phyloP scores from a whole-genome alignment of 164 flowering plant species.

The Aristolochia californica region DNA sequence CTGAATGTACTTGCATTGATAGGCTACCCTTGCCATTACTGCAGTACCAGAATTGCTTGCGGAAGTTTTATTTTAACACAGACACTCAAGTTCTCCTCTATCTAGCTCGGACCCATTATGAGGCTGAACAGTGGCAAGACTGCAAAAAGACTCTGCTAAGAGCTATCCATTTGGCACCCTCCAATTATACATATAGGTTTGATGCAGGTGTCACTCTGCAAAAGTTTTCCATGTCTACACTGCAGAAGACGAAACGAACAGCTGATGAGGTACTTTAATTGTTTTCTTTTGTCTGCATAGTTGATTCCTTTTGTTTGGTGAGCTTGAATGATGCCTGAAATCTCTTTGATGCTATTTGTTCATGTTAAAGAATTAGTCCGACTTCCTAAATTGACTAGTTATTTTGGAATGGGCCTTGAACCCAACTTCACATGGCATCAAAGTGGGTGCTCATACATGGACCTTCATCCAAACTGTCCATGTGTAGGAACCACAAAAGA shows the following conservation, averaged over 20 bases:
- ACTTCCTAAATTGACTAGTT: too few relatives aligned
- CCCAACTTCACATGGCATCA: too few relatives aligned
- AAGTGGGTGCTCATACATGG: too few relatives aligned
- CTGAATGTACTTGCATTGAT: slow-evolving; percentile 2
- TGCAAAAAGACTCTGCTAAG: slow-evolving; percentile 80
- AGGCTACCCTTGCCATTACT: slow-evolving; percentile 7
- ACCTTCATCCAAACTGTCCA: too few relatives aligned
- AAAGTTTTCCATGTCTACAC: slow-evolving; percentile 81
- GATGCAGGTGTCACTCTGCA: slow-evolving; percentile 93
- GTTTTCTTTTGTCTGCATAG: neutral
- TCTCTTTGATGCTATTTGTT: neutral
- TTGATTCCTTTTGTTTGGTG: neutral
- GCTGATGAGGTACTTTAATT: slow-evolving; percentile 68
- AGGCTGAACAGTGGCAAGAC: slow-evolving; percentile 99
- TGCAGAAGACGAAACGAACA: slow-evolving; percentile 76
- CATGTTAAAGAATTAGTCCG: neutral
- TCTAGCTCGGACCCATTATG: slow-evolving; percentile 92
- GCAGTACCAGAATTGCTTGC: slow-evolving; percentile 95
- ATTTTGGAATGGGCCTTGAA: too few relatives aligned
- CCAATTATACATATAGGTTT: slow-evolving; percentile 83
- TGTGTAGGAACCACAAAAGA: too few relatives aligned
- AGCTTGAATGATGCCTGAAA: neutral
- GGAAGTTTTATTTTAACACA: slow-evolving; percentile 77
- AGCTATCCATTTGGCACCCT: slow-evolving; percentile 93
- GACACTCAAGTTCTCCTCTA: slow-evolving; percentile 83